A percentile compares a stretch with the other conserved stretches of the same genome.
These are phyloP conservation scores for Arthroderma uncinatum DNA, from an alignment of 2,329 filamentous ascomycete species.

Conservation along the genomic window DNA sequence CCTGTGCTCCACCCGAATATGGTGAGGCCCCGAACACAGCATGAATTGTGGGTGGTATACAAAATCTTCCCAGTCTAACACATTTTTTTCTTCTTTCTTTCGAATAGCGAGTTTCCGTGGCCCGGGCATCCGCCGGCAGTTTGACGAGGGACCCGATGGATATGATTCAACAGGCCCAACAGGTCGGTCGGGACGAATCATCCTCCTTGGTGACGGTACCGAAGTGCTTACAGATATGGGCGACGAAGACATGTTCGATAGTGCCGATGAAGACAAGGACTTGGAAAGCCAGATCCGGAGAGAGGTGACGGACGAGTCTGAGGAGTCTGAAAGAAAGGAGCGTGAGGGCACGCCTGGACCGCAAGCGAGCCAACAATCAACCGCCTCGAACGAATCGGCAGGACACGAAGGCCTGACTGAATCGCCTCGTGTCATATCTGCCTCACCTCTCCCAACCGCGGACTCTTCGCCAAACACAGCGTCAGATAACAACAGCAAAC, in stretches of 20 bases:
- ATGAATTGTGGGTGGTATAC: not conserved
- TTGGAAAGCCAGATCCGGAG: slow-evolving; percentile 73
- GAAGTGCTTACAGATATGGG: slow-evolving; percentile 81
- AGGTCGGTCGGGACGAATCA: slow-evolving; percentile 70
- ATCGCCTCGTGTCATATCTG: slow-evolving; percentile 20
- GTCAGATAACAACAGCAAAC: slow-evolving; percentile 5
- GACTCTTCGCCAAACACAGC: slow-evolving; percentile 20
- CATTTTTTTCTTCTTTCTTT: slow-evolving; percentile 16
- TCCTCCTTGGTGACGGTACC: slow-evolving; percentile 88
- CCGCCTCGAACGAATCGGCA: slow-evolving; percentile 17
- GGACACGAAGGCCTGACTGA: not conserved
- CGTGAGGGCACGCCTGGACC: slow-evolving; percentile 45
- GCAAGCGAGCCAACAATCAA: slow-evolving; percentile 25
- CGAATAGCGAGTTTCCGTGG: slow-evolving; percentile 69
- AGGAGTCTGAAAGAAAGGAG: slow-evolving; percentile 30
- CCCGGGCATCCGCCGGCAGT: slow-evolving; percentile 69
- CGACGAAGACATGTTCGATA: slow-evolving; percentile 89
- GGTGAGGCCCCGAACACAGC: slow-evolving; percentile 53
- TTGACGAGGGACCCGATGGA: slow-evolving; percentile 60
- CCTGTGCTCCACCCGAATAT: slow-evolving; percentile 97
- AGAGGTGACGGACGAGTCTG: slow-evolving; percentile 30
- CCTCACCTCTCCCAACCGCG: slow-evolving; percentile 30
- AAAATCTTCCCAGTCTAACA: not conserved
- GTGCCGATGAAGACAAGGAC: slow-evolving; percentile 76
- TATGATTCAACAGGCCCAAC: slow-evolving; percentile 46